A percentile compares a stretch with the other conserved stretches of the same genome.
These are phyloP conservation scores for Agastache rugosa DNA, from an alignment of 257 asterid species.

Conservation along the genomic window DNA sequence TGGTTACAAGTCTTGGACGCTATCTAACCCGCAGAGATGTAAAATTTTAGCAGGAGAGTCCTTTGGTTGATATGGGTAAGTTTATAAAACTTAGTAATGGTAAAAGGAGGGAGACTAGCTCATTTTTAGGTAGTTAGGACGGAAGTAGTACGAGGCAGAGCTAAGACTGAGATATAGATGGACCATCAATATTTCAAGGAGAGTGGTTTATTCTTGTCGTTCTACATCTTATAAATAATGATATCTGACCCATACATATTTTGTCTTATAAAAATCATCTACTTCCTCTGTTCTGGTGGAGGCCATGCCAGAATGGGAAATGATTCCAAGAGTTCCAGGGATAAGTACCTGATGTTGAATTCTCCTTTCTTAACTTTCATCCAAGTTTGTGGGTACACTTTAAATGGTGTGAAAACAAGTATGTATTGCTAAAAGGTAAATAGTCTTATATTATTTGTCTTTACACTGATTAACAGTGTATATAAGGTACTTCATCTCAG, in stretches of 20 bases:
- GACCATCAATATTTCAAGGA: background rate
- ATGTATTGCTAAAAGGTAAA: background rate
- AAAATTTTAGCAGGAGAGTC: background rate
- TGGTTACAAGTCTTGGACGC: constrained; percentile 42
- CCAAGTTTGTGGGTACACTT: background rate
- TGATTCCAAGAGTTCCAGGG: no score
- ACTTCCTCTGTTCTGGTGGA: no score
- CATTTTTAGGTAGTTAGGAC: background rate
- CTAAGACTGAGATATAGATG: background rate
- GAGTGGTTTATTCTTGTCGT: background rate
- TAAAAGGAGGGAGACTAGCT: background rate
- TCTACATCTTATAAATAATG: background rate
- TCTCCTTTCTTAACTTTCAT: no score
- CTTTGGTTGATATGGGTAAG: constrained; percentile 28
- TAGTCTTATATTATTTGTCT: background rate
- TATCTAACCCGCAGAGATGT: background rate
- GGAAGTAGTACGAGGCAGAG: background rate
- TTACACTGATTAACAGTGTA: background rate
- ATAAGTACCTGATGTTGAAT: no score
- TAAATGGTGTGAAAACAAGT: background rate
- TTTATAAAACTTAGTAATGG: background rate
- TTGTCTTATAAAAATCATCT: no score
- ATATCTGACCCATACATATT: background rate
- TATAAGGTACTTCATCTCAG: background rate
- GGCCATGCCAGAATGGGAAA: no score